phyloP scores from a whole-genome alignment of 1,284 basidiomycete genomes.

The Moesziomyces aphidis region DNA sequence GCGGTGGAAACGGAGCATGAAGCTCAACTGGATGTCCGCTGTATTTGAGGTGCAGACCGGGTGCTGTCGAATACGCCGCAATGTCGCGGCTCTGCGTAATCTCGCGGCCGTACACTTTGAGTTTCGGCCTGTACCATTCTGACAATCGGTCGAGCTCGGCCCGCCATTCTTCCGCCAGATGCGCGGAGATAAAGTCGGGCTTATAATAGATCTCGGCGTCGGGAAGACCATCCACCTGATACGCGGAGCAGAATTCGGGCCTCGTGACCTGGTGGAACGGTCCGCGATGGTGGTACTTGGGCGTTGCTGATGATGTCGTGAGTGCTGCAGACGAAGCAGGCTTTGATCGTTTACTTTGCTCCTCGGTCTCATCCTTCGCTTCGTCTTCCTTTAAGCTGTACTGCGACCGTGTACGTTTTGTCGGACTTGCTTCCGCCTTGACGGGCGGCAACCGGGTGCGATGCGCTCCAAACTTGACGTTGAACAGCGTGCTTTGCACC shows the following conservation, averaged over 20 bases:
- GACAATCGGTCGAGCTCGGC: constrained; percentile 66
- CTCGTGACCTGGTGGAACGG: constrained; percentile 44
- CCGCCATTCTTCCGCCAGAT: constrained; percentile 69
- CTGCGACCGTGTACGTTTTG: constrained; percentile 24
- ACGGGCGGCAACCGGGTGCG: constrained; percentile 14
- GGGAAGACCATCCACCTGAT: constrained; percentile 40
- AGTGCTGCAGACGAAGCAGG: neutral
- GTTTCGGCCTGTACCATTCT: constrained; percentile 70
- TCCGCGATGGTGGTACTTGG: constrained; percentile 36
- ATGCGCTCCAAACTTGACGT: constrained; percentile 39
- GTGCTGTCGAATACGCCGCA: constrained; percentile 64
- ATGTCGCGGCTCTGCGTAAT: constrained; percentile 71
- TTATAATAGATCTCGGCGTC: constrained; percentile 70
- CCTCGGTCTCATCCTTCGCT: neutral
- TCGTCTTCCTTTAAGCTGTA: neutral
- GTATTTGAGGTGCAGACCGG: constrained; percentile 70
- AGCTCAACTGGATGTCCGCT: constrained; percentile 67
- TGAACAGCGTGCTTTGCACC: constrained; percentile 44
- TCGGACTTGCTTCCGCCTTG: constrained; percentile 8
- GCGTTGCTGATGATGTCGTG: constrained; percentile 8
- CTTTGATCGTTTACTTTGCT: constrained; percentile 7
- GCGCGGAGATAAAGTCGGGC: constrained; percentile 67
- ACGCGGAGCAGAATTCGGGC: constrained; percentile 22
- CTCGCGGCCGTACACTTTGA: constrained; percentile 72
- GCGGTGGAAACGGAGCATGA: constrained; percentile 69